Base-by-base conservation (phyloP, 768 basidiomycete genomes). In the Tricholoma furcatifolium region DNA sequence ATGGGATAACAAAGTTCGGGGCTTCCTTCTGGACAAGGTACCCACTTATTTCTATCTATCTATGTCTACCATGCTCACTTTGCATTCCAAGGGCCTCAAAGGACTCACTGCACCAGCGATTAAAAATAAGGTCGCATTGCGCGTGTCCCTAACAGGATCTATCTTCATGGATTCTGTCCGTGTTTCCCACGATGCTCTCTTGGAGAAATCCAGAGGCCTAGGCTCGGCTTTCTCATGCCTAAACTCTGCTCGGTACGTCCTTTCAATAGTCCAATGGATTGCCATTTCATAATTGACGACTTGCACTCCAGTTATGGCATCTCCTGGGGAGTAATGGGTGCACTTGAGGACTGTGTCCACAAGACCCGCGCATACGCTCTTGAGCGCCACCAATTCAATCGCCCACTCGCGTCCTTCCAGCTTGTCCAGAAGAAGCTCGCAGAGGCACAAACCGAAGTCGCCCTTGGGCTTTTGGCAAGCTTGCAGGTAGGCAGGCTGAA, bases 371-470 rank as follows among this genome's bases (percentile, higher is more conserved):
- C 78, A 10, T 98, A 98, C 65, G 89, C 93, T 9, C 80, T 97
- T 31, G 91, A 97, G 65, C 81, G 95, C 14, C 81, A 86, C 43
- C 96, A 98, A 69, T 98, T 98, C 74, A 77, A 83, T 20, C 84
- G 88, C 34, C 93, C 94, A 0, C 76, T 98, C 3, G 95, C 92
- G 2, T 88, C 89, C 5, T 98, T 96, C 83, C 96, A 98, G 69
- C 85, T 98, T n/a, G 79, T 98, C 15, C 95, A 98, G 68, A 96
- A 96, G 82, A 98, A 98, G 70, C 79, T 98, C 14, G 93, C 88
- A 3, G 94, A 98, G 59, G 94, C 96, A 11, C 88, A 93, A 58
- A 91, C 87, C 1, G 93, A 97, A 63, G 81, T 85, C 8, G 82
- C 87, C 1, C 74, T 95, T 11, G 92, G 94, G 6, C 72, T 92